Evolutionary conservation across 169 alveolate species (phyloP), one percentile per base, ranked within the genome.

Genomic region (Fabrea salina): DNA sequence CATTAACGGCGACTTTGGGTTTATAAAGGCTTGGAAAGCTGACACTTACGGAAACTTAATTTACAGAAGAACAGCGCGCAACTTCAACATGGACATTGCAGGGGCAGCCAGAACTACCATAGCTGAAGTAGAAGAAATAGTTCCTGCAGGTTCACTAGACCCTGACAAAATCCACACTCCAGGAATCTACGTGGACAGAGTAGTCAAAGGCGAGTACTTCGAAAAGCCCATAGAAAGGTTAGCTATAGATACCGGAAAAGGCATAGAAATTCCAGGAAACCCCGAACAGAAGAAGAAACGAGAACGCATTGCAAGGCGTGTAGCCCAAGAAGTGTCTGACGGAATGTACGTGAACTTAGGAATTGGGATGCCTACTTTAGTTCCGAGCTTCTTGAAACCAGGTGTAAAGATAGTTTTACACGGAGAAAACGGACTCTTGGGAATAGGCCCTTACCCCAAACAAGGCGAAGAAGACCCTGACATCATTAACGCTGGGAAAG

Each of bases 91-190:
- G 50, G 92, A 86, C 70, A 59, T 71, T 44, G 94, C 89, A n/a
- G 49, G 66, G 8, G 89, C 92, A 30, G 88, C 86, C 4, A 83
- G 61, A 39, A 54, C 35, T 6, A 76, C 84, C 16, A 86, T 89
- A 74, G 94, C 74, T 2, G 94, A 89, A 41, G 92, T 80, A 7
- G 94, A 89, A 61, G 94, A 89, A 68, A 85, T 89, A 0, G 92
- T 89, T 2, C 77, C 64, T 25, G 75, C 56, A 22, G 94, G 92
- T 25, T 54, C 41, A 32, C 4, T 89, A 3, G 86, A 83, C 59
- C 94, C 94, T 8, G 90, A 89, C 78, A 41, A 72, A 25, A 71
- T 89, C 33, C 91, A 89, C 61, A 61, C 75, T 13, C 91, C 94
- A 19, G 90, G 83, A 8, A 77, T 89, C 11, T 86, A 50, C 41